Evolutionary conservation across 345 rosid species (phyloP), one percentile per base, ranked within the genome.

Genomic region (Litchi chinensis): DNA sequence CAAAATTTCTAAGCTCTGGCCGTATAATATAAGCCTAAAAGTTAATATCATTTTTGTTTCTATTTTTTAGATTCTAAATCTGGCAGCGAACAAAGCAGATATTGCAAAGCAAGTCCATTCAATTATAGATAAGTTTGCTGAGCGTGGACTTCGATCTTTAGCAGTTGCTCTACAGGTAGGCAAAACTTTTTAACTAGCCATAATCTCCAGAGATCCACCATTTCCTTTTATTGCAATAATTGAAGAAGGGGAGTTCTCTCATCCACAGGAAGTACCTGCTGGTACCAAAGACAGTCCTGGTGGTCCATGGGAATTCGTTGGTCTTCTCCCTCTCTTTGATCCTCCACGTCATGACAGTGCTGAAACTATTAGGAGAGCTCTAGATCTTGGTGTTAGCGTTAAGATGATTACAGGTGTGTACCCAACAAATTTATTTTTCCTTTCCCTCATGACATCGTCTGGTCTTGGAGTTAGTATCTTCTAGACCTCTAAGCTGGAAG

Each of bases 281-380:
- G 89, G 93, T 75, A 87, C 83, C 59, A 95, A 95, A 82, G 98
- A 92, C 52, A 90, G 93, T 59, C 69, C 85, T 13, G 96, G 96
- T 39, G 87, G 92, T 32, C 95, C 94, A 24, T 95, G 98, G 98
- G 97, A 95, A 79, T 95, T 95, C 84, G 92, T 95, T 13, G 96
- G 90, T 50, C 89, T 92, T 71, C 88, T 92, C 28, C 93, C 96
- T 65, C 89, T 92, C 43, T 92, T 92, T 74, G 96, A 92, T 80
- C 97, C 94, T 12, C 97, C 97, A 6, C 89, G 94, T 68, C 94
- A 90, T 74, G 96, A 92, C 80, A 90, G 93, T 74, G 93, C 90
- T 52, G 93, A 91, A 80, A 90, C 95, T 12, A 91, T 91, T 32
- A 88, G 89, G 79, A 87, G 92, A 83, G 95, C 95, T 65, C 86